phyloP scores from a whole-genome alignment of 2,329 filamentous ascomycete genomes.

The Aureobasidium musti region DNA sequence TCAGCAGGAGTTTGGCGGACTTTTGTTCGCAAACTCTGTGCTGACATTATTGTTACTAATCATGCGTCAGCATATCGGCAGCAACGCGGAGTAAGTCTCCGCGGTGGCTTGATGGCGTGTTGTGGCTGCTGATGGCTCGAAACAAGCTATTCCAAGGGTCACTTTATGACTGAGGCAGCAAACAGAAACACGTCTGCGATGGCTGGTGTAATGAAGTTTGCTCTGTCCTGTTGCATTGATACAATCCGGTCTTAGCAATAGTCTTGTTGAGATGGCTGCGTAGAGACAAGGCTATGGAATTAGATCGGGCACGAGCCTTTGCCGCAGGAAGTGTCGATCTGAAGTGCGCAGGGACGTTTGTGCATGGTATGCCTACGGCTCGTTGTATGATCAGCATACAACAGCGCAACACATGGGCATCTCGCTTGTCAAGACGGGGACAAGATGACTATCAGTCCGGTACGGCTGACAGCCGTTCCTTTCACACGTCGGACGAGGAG shows the following conservation, averaged over 20 bases:
- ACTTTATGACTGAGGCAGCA: not conserved
- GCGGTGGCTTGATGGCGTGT: not conserved
- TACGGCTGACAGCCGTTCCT: too few relatives aligned
- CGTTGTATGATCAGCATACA: not conserved
- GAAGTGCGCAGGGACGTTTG: conserved; percentile 1
- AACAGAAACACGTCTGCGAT: not conserved
- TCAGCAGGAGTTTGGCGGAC: not conserved
- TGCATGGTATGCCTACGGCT: not conserved
- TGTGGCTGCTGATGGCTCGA: not conserved
- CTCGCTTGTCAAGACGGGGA: not conserved
- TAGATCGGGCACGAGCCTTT: not conserved
- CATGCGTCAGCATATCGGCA: not conserved
- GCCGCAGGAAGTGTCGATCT: conserved; percentile 1
- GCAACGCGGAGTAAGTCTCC: conserved; percentile 1
- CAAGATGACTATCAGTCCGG: not conserved
- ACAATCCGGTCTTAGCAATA: not conserved
- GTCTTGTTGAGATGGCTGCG: too few relatives aligned
- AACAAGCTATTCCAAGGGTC: not conserved
- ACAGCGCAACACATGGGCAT: not conserved
- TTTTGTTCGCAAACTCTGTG: not conserved
- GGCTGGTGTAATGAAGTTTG: too few relatives aligned
- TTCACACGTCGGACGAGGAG: too few relatives aligned
- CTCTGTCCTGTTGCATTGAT: not conserved
- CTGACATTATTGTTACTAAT: not conserved
- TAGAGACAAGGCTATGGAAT: not conserved